Evolutionary conservation across 352 stramenopile species (phyloP).

Genomic region (Globisporangium nagaii): DNA sequence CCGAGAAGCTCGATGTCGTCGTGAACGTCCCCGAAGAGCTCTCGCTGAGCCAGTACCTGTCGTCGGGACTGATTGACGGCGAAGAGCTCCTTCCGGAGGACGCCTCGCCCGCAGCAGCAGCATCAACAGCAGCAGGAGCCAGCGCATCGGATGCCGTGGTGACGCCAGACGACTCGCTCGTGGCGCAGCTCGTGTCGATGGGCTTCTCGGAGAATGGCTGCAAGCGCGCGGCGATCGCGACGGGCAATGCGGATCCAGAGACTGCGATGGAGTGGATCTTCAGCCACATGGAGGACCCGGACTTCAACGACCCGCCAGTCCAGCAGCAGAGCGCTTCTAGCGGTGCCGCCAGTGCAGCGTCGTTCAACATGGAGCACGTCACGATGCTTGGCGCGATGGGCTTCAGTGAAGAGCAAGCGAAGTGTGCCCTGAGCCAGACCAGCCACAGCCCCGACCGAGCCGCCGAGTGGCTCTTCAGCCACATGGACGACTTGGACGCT

Average conservation of each 20-base stretch:
- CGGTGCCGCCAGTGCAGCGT: conserved; percentile 35
- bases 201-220: conserved; percentile 97
- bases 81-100: conserved; percentile 88
- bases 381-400: conserved; percentile 80
- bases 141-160: conserved; percentile 19
- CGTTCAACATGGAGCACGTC: conserved; percentile 75
- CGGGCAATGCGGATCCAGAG: conserved; percentile 88
- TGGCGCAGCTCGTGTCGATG: conserved; percentile 96
- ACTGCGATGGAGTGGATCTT: conserved; percentile 98
- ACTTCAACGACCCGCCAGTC: conserved; percentile 94
- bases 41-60: conserved; percentile 75
- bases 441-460: conserved; percentile 90
- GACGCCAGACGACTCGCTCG: conserved; percentile 85
- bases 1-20: conserved; percentile 96
- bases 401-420: conserved; percentile 87
- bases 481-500: conserved; percentile 94
- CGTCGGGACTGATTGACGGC: conserved; percentile 66
- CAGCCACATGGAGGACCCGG: conserved; percentile 96
- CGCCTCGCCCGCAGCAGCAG: conserved; percentile 8
- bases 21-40: conserved; percentile 95
- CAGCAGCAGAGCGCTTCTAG: conserved; percentile 4
- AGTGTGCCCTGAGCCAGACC: conserved; percentile 91
- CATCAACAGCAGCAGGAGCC: conserved; percentile 12
- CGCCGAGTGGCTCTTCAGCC: conserved; percentile 98
- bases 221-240: conserved; percentile 93